A percentile compares a stretch with the other conserved stretches of the same genome.
Evolutionary conservation across 495 filamentous ascomycete species (phyloP).

Genomic region (Podospora appendiculata): DNA sequence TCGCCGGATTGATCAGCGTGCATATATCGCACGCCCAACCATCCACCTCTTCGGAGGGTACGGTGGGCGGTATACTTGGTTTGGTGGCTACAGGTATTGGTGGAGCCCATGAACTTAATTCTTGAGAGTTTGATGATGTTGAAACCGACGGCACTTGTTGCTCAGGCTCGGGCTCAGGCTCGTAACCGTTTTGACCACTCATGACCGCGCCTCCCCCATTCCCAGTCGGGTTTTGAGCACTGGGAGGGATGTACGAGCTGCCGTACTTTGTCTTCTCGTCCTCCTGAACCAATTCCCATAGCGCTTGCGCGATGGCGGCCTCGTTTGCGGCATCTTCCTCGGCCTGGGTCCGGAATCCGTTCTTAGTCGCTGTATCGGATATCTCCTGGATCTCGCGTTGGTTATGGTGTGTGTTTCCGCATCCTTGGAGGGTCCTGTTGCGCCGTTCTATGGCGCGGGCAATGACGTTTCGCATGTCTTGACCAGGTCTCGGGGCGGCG

Average conservation of each 20-base stretch:
- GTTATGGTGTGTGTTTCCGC: slow-evolving; percentile 60
- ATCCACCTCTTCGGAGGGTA: not conserved
- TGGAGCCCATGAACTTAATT: slow-evolving; percentile 16
- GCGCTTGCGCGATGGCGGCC: slow-evolving; percentile 76
- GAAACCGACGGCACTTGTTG: not conserved
- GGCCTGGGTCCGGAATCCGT: slow-evolving; percentile 74
- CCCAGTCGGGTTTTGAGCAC: slow-evolving; percentile 52
- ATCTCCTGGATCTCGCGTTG: slow-evolving; percentile 52
- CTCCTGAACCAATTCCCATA: slow-evolving; percentile 80
- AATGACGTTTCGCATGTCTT: slow-evolving; percentile 69
- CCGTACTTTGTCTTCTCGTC: slow-evolving; percentile 64
- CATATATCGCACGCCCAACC: slow-evolving; percentile 72
- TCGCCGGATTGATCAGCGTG: slow-evolving; percentile 72
- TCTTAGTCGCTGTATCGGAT: slow-evolving; percentile 57
- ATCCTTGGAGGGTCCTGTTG: slow-evolving; percentile 56
- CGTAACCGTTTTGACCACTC: slow-evolving; percentile 1
- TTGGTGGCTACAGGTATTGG: slow-evolving; percentile 16
- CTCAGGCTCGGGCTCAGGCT: not conserved
- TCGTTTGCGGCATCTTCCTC: slow-evolving; percentile 90
- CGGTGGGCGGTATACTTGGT: slow-evolving; percentile 1
- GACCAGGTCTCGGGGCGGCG: slow-evolving; percentile 44
- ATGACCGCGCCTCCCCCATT: slow-evolving; percentile 25
- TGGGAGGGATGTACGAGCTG: slow-evolving; percentile 55
- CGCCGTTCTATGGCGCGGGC: slow-evolving; percentile 65
- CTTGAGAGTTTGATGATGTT: slow-evolving; percentile 4